Conservation (phyloP, 2,329 filamentous ascomycete species). For the Aspergillus uvarum region DNA sequence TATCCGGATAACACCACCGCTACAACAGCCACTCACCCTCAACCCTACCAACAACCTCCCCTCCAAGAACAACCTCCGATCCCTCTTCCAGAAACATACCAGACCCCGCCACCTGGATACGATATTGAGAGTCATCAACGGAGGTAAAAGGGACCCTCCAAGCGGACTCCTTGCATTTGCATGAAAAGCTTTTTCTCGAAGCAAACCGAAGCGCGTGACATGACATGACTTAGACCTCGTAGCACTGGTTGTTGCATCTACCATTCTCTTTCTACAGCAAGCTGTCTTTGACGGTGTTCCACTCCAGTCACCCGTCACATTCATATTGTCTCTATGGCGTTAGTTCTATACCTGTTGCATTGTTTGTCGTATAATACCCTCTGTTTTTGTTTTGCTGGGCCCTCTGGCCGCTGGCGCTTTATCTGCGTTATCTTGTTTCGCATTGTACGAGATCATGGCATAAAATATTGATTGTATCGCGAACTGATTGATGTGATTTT, state of each 20-base stretch:
- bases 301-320: not conserved
- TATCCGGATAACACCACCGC: conserved; percentile 12
- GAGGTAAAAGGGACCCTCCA: not conserved
- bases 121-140: conserved; percentile 17
- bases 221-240: not conserved
- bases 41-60: conserved; percentile 16
- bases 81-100: conserved; percentile 32
- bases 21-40: conserved; percentile 13
- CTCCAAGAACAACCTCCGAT: conserved; percentile 33
- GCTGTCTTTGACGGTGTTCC: not conserved
- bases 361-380: conserved; percentile 7
- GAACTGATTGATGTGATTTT: not conserved
- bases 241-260: not conserved
- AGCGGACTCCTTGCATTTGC: not conserved
- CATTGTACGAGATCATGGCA: conserved; percentile 6
- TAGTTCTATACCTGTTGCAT: not conserved
- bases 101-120: conserved; percentile 27
- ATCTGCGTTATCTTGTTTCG: not conserved
- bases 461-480: conserved; percentile 1
- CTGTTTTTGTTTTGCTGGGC: not conserved
- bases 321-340: not conserved
- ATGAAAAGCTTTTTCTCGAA: not conserved
- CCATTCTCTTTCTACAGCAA: not conserved
- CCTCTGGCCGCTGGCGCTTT: not conserved
- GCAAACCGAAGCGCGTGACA: not conserved